Conservation (phyloP, 2,329 filamentous ascomycete species). For the Epichloe gansuensis region DNA sequence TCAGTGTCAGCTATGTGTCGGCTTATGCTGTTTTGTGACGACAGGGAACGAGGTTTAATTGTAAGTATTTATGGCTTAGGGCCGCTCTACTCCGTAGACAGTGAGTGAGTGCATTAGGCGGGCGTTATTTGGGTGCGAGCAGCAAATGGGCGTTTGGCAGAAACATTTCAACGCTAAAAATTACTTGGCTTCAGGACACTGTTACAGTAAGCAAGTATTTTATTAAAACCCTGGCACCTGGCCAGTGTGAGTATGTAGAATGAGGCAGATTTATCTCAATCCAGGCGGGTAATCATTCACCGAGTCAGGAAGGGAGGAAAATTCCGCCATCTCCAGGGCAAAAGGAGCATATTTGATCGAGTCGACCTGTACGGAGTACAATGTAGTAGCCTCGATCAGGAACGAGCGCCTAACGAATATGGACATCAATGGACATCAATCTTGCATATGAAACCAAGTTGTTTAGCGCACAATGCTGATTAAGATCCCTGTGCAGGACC, state of each 20-base stretch:
- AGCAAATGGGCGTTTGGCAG: too few species aligned
- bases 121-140: too few species aligned
- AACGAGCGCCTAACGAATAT: background rate
- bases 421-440: slow-evolving; percentile 2
- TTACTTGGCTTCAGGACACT: too few species aligned
- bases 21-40: slow-evolving; percentile 67
- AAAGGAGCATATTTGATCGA: background rate
- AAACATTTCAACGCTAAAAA: too few species aligned
- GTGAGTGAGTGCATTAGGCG: too few species aligned
- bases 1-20: slow-evolving; percentile 90
- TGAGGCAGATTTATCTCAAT: too few species aligned
- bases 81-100: too few species aligned
- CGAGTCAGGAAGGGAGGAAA: background rate
- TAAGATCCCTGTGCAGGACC: background rate
- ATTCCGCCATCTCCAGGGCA: background rate
- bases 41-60: background rate
- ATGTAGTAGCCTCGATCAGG: background rate
- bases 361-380: background rate
- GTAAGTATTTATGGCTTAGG: background rate
- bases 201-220: too few species aligned
- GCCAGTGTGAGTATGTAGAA: too few species aligned
- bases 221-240: too few species aligned
- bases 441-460: slow-evolving; percentile 3
- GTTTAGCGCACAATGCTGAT: background rate
- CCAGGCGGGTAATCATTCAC: background rate